Evolutionary conservation across 2,329 filamentous ascomycete genomes (phyloP).

Genomic region (Fusarium bactridioides): DNA sequence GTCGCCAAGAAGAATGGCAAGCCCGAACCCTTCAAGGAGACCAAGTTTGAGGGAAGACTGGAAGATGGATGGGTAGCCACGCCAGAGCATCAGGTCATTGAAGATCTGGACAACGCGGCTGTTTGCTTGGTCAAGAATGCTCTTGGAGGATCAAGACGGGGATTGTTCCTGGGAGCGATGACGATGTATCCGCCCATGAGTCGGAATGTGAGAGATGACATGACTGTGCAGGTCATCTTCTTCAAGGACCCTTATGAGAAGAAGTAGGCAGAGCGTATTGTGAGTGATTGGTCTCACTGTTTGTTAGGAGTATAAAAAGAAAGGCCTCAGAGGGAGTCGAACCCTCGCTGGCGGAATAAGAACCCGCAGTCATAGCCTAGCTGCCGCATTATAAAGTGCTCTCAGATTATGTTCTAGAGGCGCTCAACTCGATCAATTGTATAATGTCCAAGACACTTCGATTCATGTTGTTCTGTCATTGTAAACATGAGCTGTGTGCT

Average conservation of each 20-base stretch:
- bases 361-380: not conserved
- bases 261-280: conserved; percentile 67
- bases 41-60: conserved; percentile 24
- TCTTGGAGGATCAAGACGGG: conserved; percentile 76
- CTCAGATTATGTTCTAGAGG: not conserved
- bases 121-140: conserved; percentile 85
- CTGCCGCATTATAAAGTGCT: not conserved
- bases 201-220: conserved; percentile 72
- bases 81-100: conserved; percentile 71
- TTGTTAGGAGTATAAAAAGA: not conserved
- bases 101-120: conserved; percentile 78
- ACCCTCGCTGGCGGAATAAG: not conserved
- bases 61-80: conserved; percentile 39
- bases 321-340: not conserved
- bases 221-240: conserved; percentile 87
- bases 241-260: conserved; percentile 58
- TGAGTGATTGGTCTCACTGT: not conserved
- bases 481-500: not conserved
- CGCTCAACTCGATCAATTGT: too few relatives aligned
- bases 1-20: conserved; percentile 40
- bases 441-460: not conserved
- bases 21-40: conserved; percentile 35
- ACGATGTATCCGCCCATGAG: conserved; percentile 76
- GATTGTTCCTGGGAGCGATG: conserved; percentile 76
- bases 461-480: not conserved